Conservation (phyloP, 2,329 filamentous ascomycete genomes). For the Lachnellula suecica region DNA sequence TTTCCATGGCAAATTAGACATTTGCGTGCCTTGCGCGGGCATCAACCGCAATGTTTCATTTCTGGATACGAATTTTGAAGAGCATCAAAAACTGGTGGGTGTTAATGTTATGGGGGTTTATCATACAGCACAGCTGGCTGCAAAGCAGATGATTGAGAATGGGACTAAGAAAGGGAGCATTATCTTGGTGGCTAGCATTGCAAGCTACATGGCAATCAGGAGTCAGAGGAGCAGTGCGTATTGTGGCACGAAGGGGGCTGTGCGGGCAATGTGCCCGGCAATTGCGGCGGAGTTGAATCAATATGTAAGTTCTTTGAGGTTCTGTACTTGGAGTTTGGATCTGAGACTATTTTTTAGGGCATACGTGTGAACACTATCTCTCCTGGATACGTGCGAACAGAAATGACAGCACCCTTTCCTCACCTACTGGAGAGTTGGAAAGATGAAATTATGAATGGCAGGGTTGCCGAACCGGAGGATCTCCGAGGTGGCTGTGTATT, state of each 20-base stretch:
- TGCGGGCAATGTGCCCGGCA: slow-evolving; percentile 44
- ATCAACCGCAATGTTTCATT: slow-evolving; percentile 45
- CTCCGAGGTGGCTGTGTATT: slow-evolving; percentile 46
- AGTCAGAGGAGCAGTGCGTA: slow-evolving; percentile 48
- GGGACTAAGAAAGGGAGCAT: slow-evolving; percentile 51
- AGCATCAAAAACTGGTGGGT: slow-evolving; percentile 40
- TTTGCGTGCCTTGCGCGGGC: slow-evolving; percentile 44
- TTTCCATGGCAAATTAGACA: slow-evolving; percentile 38
- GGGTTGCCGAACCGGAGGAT: slow-evolving; percentile 31
- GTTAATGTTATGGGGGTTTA: slow-evolving; percentile 50
- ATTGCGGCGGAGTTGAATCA: slow-evolving; percentile 45
- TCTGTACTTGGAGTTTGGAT: not conserved
- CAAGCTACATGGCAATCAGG: slow-evolving; percentile 49
- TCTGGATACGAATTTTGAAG: slow-evolving; percentile 42
- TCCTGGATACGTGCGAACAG: slow-evolving; percentile 32
- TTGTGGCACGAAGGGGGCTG: slow-evolving; percentile 47
- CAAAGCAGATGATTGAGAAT: slow-evolving; percentile 39
- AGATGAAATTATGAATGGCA: slow-evolving; percentile 36
- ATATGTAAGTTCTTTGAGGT: slow-evolving; percentile 25
- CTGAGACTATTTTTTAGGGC: slow-evolving; percentile 33
- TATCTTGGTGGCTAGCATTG: slow-evolving; percentile 53
- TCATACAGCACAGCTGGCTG: slow-evolving; percentile 36
- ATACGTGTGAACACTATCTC: slow-evolving; percentile 39
- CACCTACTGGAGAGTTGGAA: slow-evolving; percentile 34
- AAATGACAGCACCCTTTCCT: slow-evolving; percentile 25